phyloP scores from a whole-genome alignment of 768 basidiomycete genomes.

The Clitopilus hobsonii region DNA sequence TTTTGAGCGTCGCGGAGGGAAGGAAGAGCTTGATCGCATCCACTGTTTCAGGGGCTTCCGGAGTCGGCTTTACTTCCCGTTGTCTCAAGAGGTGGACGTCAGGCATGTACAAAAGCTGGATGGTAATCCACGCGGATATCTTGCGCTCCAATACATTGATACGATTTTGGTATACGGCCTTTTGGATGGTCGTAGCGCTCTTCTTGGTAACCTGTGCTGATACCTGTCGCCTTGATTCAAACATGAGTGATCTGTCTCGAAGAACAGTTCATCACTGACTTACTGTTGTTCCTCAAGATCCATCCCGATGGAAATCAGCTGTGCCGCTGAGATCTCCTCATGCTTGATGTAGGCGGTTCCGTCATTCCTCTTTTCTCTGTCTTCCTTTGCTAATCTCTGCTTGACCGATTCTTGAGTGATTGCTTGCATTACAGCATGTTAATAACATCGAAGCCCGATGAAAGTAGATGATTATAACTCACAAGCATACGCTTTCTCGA shows the following conservation, averaged over 20 bases:
- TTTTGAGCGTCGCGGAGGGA: conserved; percentile 2
- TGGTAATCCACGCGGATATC: conserved; percentile 10
- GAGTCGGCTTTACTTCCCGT: background rate
- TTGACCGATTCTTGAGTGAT: background rate
- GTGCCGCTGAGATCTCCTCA: conserved; percentile 1
- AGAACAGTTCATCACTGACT: background rate
- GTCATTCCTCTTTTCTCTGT: conserved; percentile 1
- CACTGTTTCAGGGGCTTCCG: background rate
- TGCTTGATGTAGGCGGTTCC: conserved; percentile 5
- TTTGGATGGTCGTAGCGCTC: conserved; percentile 7
- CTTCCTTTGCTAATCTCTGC: background rate
- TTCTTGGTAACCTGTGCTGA: background rate
- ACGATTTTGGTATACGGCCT: conserved; percentile 1
- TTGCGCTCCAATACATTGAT: conserved; percentile 7
- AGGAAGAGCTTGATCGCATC: conserved; percentile 5
- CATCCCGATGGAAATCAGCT: conserved; percentile 6
- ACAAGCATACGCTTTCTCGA: too few relatives aligned
- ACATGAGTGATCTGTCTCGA: background rate
- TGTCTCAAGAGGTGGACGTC: background rate
- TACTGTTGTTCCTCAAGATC: conserved; percentile 13
- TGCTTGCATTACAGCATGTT: too few relatives aligned
- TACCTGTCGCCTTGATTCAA: background rate
- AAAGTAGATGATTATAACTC: too few relatives aligned
- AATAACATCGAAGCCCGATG: too few relatives aligned
- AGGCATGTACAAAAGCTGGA: conserved; percentile 14